phyloP scores from a whole-genome alignment of 371 early-diverging fungal genomes.

The Syncephalastrum racemosum region DNA sequence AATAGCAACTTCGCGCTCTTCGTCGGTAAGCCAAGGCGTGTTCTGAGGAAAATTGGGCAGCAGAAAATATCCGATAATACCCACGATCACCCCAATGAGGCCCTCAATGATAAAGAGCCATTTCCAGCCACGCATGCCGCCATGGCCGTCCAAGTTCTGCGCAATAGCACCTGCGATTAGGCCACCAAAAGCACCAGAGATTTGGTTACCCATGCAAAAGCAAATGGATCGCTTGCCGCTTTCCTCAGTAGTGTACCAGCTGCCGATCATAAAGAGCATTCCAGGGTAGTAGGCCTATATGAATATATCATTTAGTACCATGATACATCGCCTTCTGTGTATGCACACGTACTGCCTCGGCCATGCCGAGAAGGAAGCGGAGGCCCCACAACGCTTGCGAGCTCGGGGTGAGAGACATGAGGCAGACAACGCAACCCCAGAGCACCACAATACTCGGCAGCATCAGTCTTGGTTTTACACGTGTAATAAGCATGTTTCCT shows the following conservation, averaged over 20 bases:
- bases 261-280: slow-evolving; percentile 70
- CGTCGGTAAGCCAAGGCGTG: slow-evolving; percentile 47
- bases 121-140: slow-evolving; percentile 57
- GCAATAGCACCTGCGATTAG: slow-evolving; percentile 43
- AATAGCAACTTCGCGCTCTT: slow-evolving; percentile 51
- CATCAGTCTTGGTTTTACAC: slow-evolving; percentile 50
- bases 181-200: slow-evolving; percentile 26
- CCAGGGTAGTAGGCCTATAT: slow-evolving; percentile 69
- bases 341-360: slow-evolving; percentile 40
- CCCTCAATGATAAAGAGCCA: slow-evolving; percentile 65
- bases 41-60: slow-evolving; percentile 65
- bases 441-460: slow-evolving; percentile 54
- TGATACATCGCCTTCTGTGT: too few relatives aligned
- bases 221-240: slow-evolving; percentile 66
- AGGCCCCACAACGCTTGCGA: slow-evolving; percentile 50
- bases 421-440: slow-evolving; percentile 66
- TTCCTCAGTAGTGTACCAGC: slow-evolving; percentile 77
- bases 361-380: slow-evolving; percentile 64
- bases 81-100: slow-evolving; percentile 44
- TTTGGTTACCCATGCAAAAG: slow-evolving; percentile 10
- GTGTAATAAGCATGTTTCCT: slow-evolving; percentile 54
- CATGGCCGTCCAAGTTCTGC: slow-evolving; percentile 33
- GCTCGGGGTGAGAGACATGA: slow-evolving; percentile 48
- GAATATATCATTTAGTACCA: too few relatives aligned
- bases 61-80: slow-evolving; percentile 36